These are phyloP conservation scores for Colletotrichum eleusines DNA, from an alignment of 2,329 filamentous ascomycete species.

Conservation along the genomic window DNA sequence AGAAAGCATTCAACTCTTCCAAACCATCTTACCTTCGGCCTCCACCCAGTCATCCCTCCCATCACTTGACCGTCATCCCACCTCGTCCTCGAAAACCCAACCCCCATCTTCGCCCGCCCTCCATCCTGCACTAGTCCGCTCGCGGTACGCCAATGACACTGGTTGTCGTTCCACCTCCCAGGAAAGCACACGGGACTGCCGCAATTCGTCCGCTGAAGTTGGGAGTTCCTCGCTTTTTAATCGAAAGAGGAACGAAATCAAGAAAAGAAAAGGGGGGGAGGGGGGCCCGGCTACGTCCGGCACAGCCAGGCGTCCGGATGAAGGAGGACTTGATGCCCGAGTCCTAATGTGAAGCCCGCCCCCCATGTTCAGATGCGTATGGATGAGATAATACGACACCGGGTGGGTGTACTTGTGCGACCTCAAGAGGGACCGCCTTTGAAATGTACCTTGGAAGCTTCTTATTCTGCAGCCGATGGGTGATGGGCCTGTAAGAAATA, in stretches of 20 bases:
- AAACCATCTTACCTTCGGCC: not conserved
- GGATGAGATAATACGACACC: not conserved
- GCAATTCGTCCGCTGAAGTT: not conserved
- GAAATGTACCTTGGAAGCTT: too few relatives aligned
- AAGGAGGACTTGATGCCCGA: not conserved
- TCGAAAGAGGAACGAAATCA: not conserved
- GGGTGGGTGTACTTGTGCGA: not conserved
- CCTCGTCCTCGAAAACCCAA: not conserved
- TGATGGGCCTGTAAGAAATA: not conserved
- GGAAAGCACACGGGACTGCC: not conserved
- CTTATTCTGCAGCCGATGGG: not conserved
- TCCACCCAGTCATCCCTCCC: not conserved
- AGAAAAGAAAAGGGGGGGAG: not conserved
- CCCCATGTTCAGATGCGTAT: too few relatives aligned
- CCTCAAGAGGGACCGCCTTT: too few relatives aligned
- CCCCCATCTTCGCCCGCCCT: not conserved
- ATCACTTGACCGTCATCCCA: not conserved
- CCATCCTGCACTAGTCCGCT: not conserved
- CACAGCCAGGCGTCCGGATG: not conserved
- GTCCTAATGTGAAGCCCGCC: not conserved
- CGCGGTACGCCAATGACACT: not conserved
- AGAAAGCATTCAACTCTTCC: not conserved
- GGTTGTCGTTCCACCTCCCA: not conserved
- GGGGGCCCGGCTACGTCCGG: constrained; percentile 6
- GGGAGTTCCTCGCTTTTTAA: too few relatives aligned